A percentile compares a stretch with the other conserved stretches of the same genome.
Conservation (phyloP, 1,139 yeast species). For the Nakaseomyces glabratus region DNA sequence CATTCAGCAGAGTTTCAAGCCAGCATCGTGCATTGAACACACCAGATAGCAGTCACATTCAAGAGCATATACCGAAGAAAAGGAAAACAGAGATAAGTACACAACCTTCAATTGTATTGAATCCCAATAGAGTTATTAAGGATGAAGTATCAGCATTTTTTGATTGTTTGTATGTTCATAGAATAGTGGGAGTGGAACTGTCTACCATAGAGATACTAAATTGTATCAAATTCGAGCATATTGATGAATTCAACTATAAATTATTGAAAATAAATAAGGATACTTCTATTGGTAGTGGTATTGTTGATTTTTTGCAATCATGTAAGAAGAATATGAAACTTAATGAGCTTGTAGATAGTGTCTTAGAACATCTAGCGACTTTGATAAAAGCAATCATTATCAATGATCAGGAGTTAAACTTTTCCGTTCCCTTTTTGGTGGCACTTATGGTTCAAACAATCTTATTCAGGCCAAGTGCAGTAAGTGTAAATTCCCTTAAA, state of each 20-base stretch:
- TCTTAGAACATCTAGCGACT: conserved; percentile 36
- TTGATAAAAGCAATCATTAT: conserved; percentile 24
- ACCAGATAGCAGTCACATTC: conserved; percentile 9
- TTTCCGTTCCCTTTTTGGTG: conserved; percentile 45
- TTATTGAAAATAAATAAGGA: conserved; percentile 30
- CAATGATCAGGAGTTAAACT: conserved; percentile 21
- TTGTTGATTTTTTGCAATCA: conserved; percentile 14
- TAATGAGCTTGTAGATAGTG: conserved; percentile 23
- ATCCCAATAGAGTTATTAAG: conserved; percentile 16
- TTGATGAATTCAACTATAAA: conserved; percentile 31
- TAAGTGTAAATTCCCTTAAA: conserved; percentile 32
- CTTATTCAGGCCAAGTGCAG: conserved; percentile 50
- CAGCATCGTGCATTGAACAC: conserved; percentile 5
- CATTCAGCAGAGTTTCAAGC: conserved; percentile 1
- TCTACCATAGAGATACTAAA: conserved; percentile 45
- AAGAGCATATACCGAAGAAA: conserved; percentile 8
- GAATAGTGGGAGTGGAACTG: conserved; percentile 41
- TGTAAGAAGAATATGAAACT: conserved; percentile 18
- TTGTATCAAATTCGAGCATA: conserved; percentile 36
- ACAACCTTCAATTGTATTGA: conserved; percentile 20
- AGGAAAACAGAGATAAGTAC: conserved; percentile 13
- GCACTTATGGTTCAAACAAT: conserved; percentile 46
- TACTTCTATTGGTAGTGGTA: conserved; percentile 28
- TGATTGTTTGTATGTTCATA: conserved; percentile 33
- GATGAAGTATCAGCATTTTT: conserved; percentile 37